Base-by-base conservation (phyloP, 768 basidiomycete species). In the Steccherinum ochraceum region DNA sequence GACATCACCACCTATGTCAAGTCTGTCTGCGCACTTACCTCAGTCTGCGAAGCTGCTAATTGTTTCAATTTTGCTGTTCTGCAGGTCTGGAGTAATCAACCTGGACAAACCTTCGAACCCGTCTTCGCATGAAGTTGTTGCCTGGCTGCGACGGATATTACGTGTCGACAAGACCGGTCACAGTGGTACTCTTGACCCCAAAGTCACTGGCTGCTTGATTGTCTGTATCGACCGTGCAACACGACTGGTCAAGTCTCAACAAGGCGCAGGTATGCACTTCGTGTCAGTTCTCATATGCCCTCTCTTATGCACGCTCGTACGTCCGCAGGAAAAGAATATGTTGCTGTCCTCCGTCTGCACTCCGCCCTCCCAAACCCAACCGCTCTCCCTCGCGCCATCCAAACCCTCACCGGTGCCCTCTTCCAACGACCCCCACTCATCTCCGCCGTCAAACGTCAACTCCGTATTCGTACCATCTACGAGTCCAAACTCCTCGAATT, bases 281-380 rank as follows among this genome's bases (percentile, higher is more conserved):
- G 1, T 7, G 30, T 35, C 30, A 35, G 16, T 16, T 7, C 30
- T 35, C 7, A 35, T 35, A 18, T 20, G 21, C 25, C 13, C 35
- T n/a, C 35, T 41, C n/a, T n/a, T n/a, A n/a, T n/a, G n/a, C n/a
- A n/a, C n/a, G n/a, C n/a, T n/a, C n/a, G n/a, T n/a, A n/a, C n/a
- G n/a, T n/a, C n/a, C n/a, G n/a, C n/a, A 89, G 93, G 93, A 53
- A 99, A 99, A 73, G 96, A 98, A 70, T 99, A 99, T 64, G 93
- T 99, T 57, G 93, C 91, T 62, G 94, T 99, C 45, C 77, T 99
- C 39, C 87, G 96, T 55, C 77, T 98, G 44, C 96, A 99, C 72
- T 83, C 86, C 52, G 72, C 73, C 47, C 80, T 98, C 12, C 76
- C 85, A 42, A 84, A 83, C 61, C 88, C 93, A 48, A 79, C 92